Evolutionary conservation across 108 stramenopile genomes (phyloP).

Genomic region (Skeletonema menzelii): DNA sequence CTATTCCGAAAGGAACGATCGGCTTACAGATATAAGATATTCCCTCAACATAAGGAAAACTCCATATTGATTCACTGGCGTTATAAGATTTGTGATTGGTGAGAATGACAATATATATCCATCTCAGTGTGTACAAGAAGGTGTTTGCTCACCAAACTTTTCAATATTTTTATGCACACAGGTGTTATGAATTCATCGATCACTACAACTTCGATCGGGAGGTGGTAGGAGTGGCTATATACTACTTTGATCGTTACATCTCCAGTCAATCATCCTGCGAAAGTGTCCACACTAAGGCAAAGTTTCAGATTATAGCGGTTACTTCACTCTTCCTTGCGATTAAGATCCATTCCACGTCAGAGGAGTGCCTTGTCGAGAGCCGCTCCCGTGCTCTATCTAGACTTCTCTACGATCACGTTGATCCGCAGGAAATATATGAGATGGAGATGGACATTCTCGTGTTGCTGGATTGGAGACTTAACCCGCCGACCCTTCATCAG

Average conservation of each 20-base stretch:
- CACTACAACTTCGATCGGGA: constrained; percentile 68
- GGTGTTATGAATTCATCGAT: constrained; percentile 45
- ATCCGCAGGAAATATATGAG: constrained; percentile 37
- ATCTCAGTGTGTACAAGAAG: neutral
- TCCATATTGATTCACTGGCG: constrained; percentile 35
- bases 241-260: constrained; percentile 59
- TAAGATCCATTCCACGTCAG: constrained; percentile 51
- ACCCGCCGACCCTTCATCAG: constrained; percentile 26
- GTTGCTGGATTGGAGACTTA: constrained; percentile 6
- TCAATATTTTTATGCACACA: neutral
- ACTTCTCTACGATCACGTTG: neutral
- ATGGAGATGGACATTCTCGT: constrained; percentile 12
- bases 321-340: constrained; percentile 73
- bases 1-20: neutral
- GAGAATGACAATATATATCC: neutral
- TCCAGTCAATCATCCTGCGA: constrained; percentile 18
- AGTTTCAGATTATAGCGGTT: constrained; percentile 64
- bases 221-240: constrained; percentile 57
- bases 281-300: constrained; percentile 18
- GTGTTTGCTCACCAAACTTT: neutral
- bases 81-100: constrained; percentile 64
- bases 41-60: neutral
- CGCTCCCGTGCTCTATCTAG: neutral
- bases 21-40: neutral
- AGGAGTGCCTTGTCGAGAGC: neutral